These are phyloP conservation scores for Prunus padus DNA, from an alignment of 306 rosid species.

Conservation along the genomic window DNA sequence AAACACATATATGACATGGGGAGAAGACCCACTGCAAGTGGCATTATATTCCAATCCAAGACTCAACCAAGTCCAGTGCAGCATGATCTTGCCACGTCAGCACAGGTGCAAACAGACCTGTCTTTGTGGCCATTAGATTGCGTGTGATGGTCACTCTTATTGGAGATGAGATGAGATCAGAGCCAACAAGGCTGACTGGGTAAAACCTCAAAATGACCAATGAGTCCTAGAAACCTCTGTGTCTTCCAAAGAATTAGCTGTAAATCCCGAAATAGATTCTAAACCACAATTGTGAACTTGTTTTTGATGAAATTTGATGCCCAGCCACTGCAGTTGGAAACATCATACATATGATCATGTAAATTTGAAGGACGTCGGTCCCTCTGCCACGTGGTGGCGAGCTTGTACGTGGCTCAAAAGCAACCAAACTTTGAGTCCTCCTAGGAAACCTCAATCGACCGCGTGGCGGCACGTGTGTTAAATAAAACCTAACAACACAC, in stretches of 20 bases:
- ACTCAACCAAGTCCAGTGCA: not conserved
- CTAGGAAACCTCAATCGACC: constrained; percentile 7
- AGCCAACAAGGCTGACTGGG: not conserved
- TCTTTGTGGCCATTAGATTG: too few relatives aligned
- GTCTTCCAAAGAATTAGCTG: not conserved
- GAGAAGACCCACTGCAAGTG: not conserved
- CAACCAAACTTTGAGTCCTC: not conserved
- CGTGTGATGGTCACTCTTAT: too few relatives aligned
- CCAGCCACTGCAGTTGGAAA: not conserved
- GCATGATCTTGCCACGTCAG: not conserved
- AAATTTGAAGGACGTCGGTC: not conserved
- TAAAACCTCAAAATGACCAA: not conserved
- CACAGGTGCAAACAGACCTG: too few relatives aligned
- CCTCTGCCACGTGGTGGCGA: constrained; percentile 15
- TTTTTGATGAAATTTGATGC: not conserved
- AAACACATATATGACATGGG: too few relatives aligned
- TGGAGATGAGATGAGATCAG: too few relatives aligned
- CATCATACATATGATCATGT: not conserved
- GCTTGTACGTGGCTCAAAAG: constrained; percentile 28
- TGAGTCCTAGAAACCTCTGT: not conserved
- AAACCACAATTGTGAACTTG: not conserved
- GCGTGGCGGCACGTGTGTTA: constrained; percentile 27
- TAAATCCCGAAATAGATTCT: not conserved
- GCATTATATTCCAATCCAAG: not conserved
- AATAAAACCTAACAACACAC: not conserved